phyloP scores from a whole-genome alignment of 1,284 basidiomycete species.

The Naganishia liquefaciens region DNA sequence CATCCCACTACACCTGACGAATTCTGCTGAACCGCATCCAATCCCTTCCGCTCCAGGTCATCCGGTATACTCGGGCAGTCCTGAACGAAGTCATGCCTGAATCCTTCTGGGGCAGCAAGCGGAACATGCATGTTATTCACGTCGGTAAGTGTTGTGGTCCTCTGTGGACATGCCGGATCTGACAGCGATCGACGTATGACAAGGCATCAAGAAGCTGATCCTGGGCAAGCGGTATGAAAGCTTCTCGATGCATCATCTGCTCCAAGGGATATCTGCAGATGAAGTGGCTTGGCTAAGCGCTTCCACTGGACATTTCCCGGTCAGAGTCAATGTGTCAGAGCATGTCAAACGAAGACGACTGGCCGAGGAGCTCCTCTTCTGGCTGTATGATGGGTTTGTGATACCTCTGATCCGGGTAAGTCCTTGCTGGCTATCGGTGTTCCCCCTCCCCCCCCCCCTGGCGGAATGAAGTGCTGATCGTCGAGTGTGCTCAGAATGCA shows the following conservation, averaged over 20 bases:
- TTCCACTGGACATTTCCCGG: slow-evolving; percentile 44
- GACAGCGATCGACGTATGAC: neutral
- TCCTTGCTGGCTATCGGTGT: neutral
- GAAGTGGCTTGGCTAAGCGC: slow-evolving; percentile 77
- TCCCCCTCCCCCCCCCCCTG: too few species aligned
- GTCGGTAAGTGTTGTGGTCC: slow-evolving; percentile 58
- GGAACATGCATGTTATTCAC: slow-evolving; percentile 67
- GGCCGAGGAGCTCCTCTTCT: slow-evolving; percentile 80
- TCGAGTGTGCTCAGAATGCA: too few species aligned
- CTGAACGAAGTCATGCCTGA: slow-evolving; percentile 72
- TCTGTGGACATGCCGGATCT: too few species aligned
- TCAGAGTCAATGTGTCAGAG: slow-evolving; percentile 62
- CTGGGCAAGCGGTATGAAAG: slow-evolving; percentile 76
- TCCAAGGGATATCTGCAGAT: slow-evolving; percentile 74
- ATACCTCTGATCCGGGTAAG: slow-evolving; percentile 74
- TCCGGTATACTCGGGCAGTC: slow-evolving; percentile 65
- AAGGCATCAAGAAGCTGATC: slow-evolving; percentile 74
- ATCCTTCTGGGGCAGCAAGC: slow-evolving; percentile 72
- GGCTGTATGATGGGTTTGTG: slow-evolving; percentile 88
- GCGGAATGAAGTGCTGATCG: too few species aligned
- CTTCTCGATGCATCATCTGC: slow-evolving; percentile 71
- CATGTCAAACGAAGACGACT: slow-evolving; percentile 71
- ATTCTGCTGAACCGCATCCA: neutral
- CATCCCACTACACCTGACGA: too few species aligned
- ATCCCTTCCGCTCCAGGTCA: slow-evolving; percentile 60